Evolutionary conservation across 768 basidiomycete genomes (phyloP).

Genomic region (Phylloporus sp.): DNA sequence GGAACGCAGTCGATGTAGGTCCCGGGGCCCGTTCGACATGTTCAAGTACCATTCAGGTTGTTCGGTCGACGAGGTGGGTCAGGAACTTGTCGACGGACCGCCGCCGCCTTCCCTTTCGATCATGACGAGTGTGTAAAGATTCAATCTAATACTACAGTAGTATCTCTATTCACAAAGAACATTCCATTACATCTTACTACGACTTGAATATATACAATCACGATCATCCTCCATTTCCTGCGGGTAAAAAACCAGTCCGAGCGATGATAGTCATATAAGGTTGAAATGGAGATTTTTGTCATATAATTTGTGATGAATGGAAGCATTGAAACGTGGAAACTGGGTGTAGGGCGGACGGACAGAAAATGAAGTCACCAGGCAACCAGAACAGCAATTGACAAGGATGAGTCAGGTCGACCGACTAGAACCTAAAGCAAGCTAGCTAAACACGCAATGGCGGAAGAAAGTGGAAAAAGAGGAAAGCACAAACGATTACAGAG

Average conservation of each 20-base stretch:
- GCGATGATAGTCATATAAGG: constrained; percentile 21
- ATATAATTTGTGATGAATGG: constrained; percentile 19
- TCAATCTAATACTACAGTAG: too few species aligned
- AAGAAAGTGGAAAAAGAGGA: neutral
- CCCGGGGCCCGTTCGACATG: neutral
- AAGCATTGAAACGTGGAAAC: neutral
- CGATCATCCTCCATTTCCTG: constrained; percentile 26
- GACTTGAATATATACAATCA: constrained; percentile 22
- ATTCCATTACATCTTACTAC: neutral
- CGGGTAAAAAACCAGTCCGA: constrained; percentile 19
- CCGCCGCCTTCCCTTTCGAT: constrained; percentile 6
- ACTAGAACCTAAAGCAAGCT: constrained; percentile 18
- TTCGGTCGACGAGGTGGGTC: constrained; percentile 4
- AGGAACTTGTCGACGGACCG: neutral
- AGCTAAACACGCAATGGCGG: constrained; percentile 10
- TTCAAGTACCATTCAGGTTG: neutral
- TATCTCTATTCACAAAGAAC: neutral
- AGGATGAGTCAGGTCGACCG: constrained; percentile 11
- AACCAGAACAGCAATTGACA: constrained; percentile 17
- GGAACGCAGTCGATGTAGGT: neutral
- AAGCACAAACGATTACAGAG: constrained; percentile 21
- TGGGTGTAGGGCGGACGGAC: neutral
- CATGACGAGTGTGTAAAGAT: neutral
- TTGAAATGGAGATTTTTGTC: constrained; percentile 23
- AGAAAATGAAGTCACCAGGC: constrained; percentile 1